phyloP scores from a whole-genome alignment of 2,329 filamentous ascomycete species.

The Verticillium tricorpus region DNA sequence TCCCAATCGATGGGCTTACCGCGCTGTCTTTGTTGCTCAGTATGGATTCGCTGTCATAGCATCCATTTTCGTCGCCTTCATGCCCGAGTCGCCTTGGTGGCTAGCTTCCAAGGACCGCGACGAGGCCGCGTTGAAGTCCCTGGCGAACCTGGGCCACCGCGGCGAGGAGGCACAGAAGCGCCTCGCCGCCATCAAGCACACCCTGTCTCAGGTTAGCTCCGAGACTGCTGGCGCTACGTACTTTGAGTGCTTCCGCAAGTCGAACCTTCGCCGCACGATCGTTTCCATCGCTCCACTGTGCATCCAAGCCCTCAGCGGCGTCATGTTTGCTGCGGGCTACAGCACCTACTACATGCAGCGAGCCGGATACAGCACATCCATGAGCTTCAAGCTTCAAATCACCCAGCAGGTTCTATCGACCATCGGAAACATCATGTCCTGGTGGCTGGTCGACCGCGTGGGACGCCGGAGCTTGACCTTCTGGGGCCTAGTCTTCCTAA shows the following conservation, averaged over 20 bases:
- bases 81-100: constrained; percentile 41
- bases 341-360: constrained; percentile 10
- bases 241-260: constrained; percentile 33
- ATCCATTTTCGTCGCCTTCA: constrained; percentile 24
- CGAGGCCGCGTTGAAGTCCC: constrained; percentile 27
- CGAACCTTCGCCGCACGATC: constrained; percentile 34
- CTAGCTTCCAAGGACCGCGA: constrained; percentile 27
- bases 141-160: constrained; percentile 24
- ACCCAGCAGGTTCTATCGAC: constrained; percentile 32
- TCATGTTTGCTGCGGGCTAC: constrained; percentile 30
- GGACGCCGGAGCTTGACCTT: constrained; percentile 31
- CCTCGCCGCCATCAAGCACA: constrained; percentile 23
- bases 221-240: constrained; percentile 33
- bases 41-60: constrained; percentile 27
- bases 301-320: constrained; percentile 29
- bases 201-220: constrained; percentile 24
- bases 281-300: constrained; percentile 30
- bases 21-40: constrained; percentile 26
- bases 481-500: constrained; percentile 26
- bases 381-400: constrained; percentile 33
- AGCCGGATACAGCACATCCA: constrained; percentile 14
- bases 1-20: constrained; percentile 27
- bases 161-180: constrained; percentile 22
- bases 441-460: constrained; percentile 29
- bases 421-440: constrained; percentile 34